These are phyloP conservation scores for Mimosa bimucronata DNA, from an alignment of 306 rosid genomes.

Conservation along the genomic window DNA sequence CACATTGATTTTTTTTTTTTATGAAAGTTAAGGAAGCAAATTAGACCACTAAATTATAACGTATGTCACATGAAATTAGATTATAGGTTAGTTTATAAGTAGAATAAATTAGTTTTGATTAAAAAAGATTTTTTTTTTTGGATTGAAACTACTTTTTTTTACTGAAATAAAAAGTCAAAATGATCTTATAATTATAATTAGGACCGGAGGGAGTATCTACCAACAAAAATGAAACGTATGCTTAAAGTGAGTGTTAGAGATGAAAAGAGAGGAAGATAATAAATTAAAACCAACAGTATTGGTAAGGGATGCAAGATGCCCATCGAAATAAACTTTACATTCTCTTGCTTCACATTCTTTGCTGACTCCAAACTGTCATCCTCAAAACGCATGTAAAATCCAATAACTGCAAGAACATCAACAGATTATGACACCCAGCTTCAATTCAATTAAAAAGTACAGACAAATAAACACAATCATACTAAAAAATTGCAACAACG, in stretches of 20 bases:
- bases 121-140: too few species aligned
- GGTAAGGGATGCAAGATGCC: slow-evolving; percentile 24
- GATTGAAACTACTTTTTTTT: too few species aligned
- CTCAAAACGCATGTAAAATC: slow-evolving; percentile 58
- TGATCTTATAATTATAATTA: too few species aligned
- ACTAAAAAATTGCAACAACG: too few species aligned
- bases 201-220: too few species aligned
- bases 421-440: slow-evolving; percentile 9
- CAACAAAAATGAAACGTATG: slow-evolving; percentile 15
- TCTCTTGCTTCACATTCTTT: slow-evolving; percentile 95
- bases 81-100: too few species aligned
- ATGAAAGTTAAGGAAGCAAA: too few species aligned
- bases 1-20: too few species aligned
- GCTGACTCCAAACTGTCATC: slow-evolving; percentile 93
- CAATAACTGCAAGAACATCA: slow-evolving; percentile 41
- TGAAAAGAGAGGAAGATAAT: slow-evolving; percentile 12
- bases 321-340: slow-evolving; percentile 94
- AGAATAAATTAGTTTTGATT: too few species aligned
- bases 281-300: neutral
- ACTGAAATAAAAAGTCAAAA: too few species aligned
- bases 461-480: neutral
- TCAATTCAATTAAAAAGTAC: neutral
- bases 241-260: slow-evolving; percentile 7
- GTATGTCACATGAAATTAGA: too few species aligned
- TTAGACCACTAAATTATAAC: too few species aligned